A percentile compares a stretch with the other conserved stretches of the same genome.
Evolutionary conservation across 2,329 filamentous ascomycete species (phyloP).

Genomic region (Fusarium marasasianum): DNA sequence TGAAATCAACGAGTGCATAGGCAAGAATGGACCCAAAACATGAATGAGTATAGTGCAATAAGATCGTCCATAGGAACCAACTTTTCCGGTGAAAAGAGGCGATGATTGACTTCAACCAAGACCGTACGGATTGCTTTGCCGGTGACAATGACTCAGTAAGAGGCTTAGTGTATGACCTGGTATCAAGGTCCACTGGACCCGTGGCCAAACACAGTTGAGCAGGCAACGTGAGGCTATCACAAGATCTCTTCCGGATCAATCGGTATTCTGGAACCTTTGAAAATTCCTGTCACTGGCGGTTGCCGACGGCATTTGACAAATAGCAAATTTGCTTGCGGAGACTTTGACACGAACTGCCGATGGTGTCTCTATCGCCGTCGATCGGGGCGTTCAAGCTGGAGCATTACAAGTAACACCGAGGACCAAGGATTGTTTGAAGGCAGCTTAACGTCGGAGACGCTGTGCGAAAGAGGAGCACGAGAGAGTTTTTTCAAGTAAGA

Average conservation of each 20-base stretch:
- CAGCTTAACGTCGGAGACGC: constrained; percentile 30
- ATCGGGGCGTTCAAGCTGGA: constrained; percentile 9
- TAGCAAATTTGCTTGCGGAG: constrained; percentile 2
- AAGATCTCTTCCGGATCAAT: constrained; percentile 3
- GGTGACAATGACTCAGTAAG: not conserved
- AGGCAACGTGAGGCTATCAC: constrained; percentile 24
- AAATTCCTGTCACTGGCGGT: not conserved
- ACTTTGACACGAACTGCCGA: constrained; percentile 12
- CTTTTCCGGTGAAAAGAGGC: not conserved
- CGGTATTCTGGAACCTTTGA: not conserved
- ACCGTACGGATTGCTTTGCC: not conserved
- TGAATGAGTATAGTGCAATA: not conserved
- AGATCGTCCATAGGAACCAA: not conserved
- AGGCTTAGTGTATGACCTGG: not conserved
- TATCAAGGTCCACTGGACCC: constrained; percentile 2
- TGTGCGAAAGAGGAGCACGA: constrained; percentile 14
- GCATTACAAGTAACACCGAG: constrained; percentile 24
- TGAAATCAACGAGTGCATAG: not conserved
- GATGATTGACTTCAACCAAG: constrained; percentile 17
- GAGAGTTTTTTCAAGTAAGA: constrained; percentile 13
- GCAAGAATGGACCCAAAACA: not conserved
- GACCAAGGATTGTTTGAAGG: constrained; percentile 6
- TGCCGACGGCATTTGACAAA: not conserved
- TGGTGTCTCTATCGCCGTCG: not conserved
- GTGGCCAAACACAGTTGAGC: constrained; percentile 8